These are phyloP conservation scores for Cyberlindnera nakhonratchasimensis DNA, from an alignment of 805 yeast species.

Conservation along the genomic window DNA sequence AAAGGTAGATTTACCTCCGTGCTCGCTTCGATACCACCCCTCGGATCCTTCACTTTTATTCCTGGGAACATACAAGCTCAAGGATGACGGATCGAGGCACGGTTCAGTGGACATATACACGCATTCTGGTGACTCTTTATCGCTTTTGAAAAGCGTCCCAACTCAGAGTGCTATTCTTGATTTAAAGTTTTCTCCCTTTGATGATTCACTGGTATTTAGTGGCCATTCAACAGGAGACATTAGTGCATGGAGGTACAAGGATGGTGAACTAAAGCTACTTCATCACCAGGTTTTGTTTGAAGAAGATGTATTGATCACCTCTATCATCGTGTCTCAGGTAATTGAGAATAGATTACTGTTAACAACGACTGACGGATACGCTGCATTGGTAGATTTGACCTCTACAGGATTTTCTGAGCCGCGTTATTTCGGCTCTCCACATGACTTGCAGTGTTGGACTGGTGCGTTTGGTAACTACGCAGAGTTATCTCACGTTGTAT, in stretches of 20 bases:
- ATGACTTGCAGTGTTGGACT: slow-evolving; percentile 86
- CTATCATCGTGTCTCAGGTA: slow-evolving; percentile 54
- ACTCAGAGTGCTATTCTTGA: slow-evolving; percentile 73
- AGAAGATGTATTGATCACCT: slow-evolving; percentile 52
- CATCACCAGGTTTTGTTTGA: slow-evolving; percentile 46
- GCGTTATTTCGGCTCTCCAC: slow-evolving; percentile 34
- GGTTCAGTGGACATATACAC: slow-evolving; percentile 55
- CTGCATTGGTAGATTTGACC: slow-evolving; percentile 39
- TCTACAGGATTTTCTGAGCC: slow-evolving; percentile 27
- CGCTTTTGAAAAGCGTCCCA: slow-evolving; percentile 21
- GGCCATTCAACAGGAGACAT: slow-evolving; percentile 83
- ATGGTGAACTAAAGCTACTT: slow-evolving; percentile 15
- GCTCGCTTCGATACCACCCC: slow-evolving; percentile 66
- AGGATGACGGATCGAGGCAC: slow-evolving; percentile 54
- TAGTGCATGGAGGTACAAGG: slow-evolving; percentile 51
- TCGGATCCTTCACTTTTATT: slow-evolving; percentile 44
- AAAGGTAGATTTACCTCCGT: slow-evolving; percentile 70
- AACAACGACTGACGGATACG: slow-evolving; percentile 68
- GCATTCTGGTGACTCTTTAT: slow-evolving; percentile 19
- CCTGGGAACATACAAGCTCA: slow-evolving; percentile 79
- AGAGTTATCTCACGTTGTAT: slow-evolving; percentile 53
- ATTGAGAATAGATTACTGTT: slow-evolving; percentile 39
- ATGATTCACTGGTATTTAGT: slow-evolving; percentile 45
- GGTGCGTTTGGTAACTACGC: slow-evolving; percentile 63
- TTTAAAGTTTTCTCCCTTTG: slow-evolving; percentile 60